Base-by-base conservation (phyloP, 257 asterid species). In the Buddleja alternifolia region DNA sequence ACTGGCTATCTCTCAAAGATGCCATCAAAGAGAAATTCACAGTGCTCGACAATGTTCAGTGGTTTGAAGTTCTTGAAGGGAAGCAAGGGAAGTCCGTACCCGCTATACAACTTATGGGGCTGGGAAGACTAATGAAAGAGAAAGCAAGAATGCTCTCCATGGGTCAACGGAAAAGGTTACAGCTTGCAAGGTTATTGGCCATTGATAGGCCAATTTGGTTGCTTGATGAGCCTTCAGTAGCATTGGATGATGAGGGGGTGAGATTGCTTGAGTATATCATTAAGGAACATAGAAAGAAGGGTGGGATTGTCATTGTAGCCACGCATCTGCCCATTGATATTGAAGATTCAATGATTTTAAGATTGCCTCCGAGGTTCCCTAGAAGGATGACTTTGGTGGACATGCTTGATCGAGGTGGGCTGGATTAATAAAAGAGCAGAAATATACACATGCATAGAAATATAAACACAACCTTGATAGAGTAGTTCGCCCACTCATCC, bases 181-280 rank as follows among this genome's bases (percentile, higher is more conserved):
- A 89, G 66, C 90, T 92, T 4, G 96, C 95, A 0, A 81, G 98
- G 77, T 44, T 92, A 16, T 72, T 89, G 78, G 96, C 98, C 4
- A 85, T 92, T 14, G 98, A 89, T 70, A 78, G 95, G 53, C 96
- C 90, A 0, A 92, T 89, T 70, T 92, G 98, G 98, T 71, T 89
- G 82, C 92, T 92, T 1, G 97, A 92, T 67, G 98, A 89, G 74
- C 98, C 96, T 51, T 87, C 96, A 0, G 98, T 92, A 37, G 96
- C 98, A 8, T 63, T 89, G 77, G 98, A 92, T 41, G 83, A 53
- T 3, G 98, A 92, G 5, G 97, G 97, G 37, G 85, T 88, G 73
- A 79, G 80, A 66, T 24, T 92, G 46, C 86, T 92, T 0, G 96
- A 87, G 71, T 77, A 75, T 42, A 84, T 89, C 3, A 85, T 89